These are phyloP conservation scores for Gossypium davidsonii DNA, from an alignment of 441 rosid species.

Conservation along the genomic window DNA sequence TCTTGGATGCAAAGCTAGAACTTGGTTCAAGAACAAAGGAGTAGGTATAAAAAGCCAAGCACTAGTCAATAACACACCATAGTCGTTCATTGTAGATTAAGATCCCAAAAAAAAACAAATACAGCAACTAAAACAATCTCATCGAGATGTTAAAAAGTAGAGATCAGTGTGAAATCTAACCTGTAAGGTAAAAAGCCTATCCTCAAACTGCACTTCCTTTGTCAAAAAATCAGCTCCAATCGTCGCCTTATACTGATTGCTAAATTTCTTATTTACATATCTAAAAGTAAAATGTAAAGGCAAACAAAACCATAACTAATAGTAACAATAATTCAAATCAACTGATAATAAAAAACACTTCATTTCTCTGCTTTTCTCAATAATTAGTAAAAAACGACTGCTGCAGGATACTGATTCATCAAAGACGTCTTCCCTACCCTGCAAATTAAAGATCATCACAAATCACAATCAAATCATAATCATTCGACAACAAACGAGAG, in stretches of 20 bases:
- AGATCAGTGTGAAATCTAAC: slow-evolving; percentile 25
- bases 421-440: slow-evolving; percentile 82
- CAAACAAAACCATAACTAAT: slow-evolving; percentile 12
- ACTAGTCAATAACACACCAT: background rate
- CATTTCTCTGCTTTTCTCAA: background rate
- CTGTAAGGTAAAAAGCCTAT: slow-evolving; percentile 73
- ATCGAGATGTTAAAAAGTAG: background rate
- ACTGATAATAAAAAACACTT: background rate
- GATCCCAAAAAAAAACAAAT: slow-evolving; percentile 4
- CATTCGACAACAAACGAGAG: background rate
- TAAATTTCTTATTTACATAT: slow-evolving; percentile 76
- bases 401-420: slow-evolving; percentile 75
- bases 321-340: background rate
- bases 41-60: background rate
- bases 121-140: slow-evolving; percentile 4
- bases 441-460: slow-evolving; percentile 21
- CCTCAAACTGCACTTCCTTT: slow-evolving; percentile 69
- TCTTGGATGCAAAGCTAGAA: background rate
- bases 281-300: slow-evolving; percentile 37
- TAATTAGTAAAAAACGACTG: background rate
- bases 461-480: background rate
- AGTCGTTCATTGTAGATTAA: background rate
- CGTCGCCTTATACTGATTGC: slow-evolving; percentile 76
- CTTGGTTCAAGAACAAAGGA: background rate
- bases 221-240: slow-evolving; percentile 78